phyloP scores from a whole-genome alignment of 768 basidiomycete species.

The Rhizopogon roseolus region DNA sequence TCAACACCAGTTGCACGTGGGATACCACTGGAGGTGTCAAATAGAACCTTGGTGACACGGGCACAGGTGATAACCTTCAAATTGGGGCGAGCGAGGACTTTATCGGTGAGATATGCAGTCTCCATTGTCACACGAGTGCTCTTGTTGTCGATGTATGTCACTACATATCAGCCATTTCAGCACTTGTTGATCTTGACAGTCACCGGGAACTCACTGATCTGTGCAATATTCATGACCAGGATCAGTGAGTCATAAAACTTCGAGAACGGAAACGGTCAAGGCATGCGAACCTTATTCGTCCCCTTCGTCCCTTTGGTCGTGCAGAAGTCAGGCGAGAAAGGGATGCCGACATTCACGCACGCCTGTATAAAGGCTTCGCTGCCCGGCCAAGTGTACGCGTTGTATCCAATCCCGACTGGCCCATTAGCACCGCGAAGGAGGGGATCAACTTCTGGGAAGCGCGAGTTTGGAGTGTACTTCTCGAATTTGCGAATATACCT shows the following conservation, averaged over 20 bases:
- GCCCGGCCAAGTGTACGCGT: slow-evolving; percentile 39
- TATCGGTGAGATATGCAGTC: slow-evolving; percentile 17
- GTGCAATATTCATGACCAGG: not conserved
- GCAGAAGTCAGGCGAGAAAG: slow-evolving; percentile 52
- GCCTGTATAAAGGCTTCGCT: slow-evolving; percentile 50
- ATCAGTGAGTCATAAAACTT: not conserved
- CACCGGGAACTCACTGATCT: not conserved
- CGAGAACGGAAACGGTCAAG: not conserved
- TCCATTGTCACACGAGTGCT: slow-evolving; percentile 17
- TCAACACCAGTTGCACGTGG: not conserved
- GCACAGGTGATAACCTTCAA: slow-evolving; percentile 10
- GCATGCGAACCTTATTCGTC: slow-evolving; percentile 46
- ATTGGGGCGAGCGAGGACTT: slow-evolving; percentile 15
- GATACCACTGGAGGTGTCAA: not conserved
- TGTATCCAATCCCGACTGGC: slow-evolving; percentile 57
- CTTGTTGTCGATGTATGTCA: slow-evolving; percentile 10
- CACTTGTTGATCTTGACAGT: not conserved
- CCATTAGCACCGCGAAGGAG: slow-evolving; percentile 45
- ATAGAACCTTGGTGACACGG: slow-evolving; percentile 5
- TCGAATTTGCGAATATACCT: slow-evolving; percentile 74
- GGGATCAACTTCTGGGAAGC: slow-evolving; percentile 45
- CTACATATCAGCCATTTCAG: not conserved
- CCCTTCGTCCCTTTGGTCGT: slow-evolving; percentile 54
- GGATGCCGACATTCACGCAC: slow-evolving; percentile 46
- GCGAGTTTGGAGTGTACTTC: slow-evolving; percentile 44